Base-by-base conservation (phyloP, 2,329 filamentous ascomycete species). In the Rhinocladiella similis region DNA sequence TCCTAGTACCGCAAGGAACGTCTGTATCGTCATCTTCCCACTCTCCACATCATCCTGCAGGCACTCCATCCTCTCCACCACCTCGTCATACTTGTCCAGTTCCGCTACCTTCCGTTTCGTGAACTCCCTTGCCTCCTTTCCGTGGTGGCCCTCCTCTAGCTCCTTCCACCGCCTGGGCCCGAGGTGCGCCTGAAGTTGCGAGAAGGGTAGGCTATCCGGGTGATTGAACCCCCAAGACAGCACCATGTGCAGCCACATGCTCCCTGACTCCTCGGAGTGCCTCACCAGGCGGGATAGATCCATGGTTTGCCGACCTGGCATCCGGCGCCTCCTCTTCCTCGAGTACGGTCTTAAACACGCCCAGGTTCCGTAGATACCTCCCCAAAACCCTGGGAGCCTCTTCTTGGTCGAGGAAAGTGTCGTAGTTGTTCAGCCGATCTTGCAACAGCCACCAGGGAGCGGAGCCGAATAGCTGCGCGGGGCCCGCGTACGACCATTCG, bases 191-290 rank as follows among this genome's bases (percentile, higher is more conserved):
- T 39, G 47, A 27, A 71, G 56, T 46, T 69, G 60, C 5, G 57
- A 66, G 56, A 70, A 71, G 35, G 69, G 67, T 63, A 72, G 71
- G 50, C 59, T 69, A 16, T 51, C 46, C 36, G 65, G 53, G 54
- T 70, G 65, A 36, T 68, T 70, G 27, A 73, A 71, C 41, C 69
- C 69, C 52, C 60, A 64, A 36, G 59, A 67, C 16, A 73, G 63
- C 5, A 72, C 63, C 64, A 73, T 71, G 58, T 72, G 67, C 33
- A 72, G 48, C 70, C 69, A 72, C 67, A 73, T 73, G 22, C 67
- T 68, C 22, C 70, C 69, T 7, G 70, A 72, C 9, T 59, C 42
- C 57, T 68, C 62, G 0, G 68, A 73, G 67, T 68, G 70, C 50
- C 66, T 69, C 16, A 73, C 61, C 18, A 74, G 66, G 38, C 57